phyloP scores from a whole-genome alignment of 208 protist genomes.

The Jaenimonas drosophilae region DNA sequence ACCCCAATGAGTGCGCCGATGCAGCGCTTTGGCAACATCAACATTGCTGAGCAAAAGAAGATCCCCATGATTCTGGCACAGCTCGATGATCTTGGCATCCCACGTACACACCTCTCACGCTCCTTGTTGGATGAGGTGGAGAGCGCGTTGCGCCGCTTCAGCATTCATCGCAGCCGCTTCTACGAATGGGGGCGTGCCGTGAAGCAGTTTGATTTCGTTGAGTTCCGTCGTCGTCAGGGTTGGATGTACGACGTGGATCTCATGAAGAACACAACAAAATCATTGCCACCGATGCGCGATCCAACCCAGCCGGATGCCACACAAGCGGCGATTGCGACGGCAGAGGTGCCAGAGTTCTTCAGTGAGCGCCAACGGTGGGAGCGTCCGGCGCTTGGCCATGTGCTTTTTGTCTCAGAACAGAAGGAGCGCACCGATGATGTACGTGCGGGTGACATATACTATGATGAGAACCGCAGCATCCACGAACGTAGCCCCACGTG shows the following conservation, averaged over 20 bases:
- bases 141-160: conserved; percentile 77
- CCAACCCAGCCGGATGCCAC: conserved; percentile 43
- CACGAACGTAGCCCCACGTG: conserved; percentile 75
- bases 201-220: conserved; percentile 88
- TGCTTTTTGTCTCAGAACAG: conserved; percentile 29
- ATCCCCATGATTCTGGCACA: conserved; percentile 74
- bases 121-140: conserved; percentile 81
- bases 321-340: conserved; percentile 32
- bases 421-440: conserved; percentile 71
- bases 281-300: conserved; percentile 55
- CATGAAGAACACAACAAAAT: conserved; percentile 72
- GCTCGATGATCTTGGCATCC: conserved; percentile 79
- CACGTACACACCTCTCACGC: conserved; percentile 64
- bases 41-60: conserved; percentile 84
- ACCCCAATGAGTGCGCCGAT: conserved; percentile 58
- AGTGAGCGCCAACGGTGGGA: conserved; percentile 68
- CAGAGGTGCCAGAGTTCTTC: conserved; percentile 73
- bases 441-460: conserved; percentile 77
- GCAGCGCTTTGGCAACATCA: conserved; percentile 67
- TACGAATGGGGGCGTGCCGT: conserved; percentile 86
- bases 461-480: conserved; percentile 40
- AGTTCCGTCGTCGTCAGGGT: conserved; percentile 81
- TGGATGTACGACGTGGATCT: conserved; percentile 84
- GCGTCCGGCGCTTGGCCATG: conserved; percentile 49
- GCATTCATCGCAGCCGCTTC: conserved; percentile 57